Base-by-base conservation (phyloP, 352 stramenopile species). In the Globisporangium sylvaticum region DNA sequence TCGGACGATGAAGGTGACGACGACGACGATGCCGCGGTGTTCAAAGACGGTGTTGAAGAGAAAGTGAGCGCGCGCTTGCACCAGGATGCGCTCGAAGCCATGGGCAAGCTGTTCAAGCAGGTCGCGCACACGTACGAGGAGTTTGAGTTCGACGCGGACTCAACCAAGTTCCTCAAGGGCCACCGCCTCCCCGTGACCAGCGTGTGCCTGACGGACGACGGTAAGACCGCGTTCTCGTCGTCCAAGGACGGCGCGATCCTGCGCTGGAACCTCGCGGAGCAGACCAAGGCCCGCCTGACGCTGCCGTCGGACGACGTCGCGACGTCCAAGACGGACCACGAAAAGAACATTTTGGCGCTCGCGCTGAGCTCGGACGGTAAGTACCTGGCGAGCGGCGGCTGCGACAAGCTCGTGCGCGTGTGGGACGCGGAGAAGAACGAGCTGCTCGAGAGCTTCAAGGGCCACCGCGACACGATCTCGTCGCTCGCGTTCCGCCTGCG, bases 201-300 rank as follows among this genome's bases (percentile, higher is more conserved):
- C 65, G 71, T 98, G 10, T 95, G 89, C 66, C 77, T 98, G 54
- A 80, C 84, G 22, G 81, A 94, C 31, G 91, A 98, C 73, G 91
- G 97, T 58, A 81, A 85, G 63, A 95, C 82, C 2, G 90, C 89
- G 22, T 98, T 96, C 73, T 98, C 92, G 29, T 87, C 87, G 8
- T 81, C 88, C 39, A 98, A 98, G 74, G 95, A 98, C 71, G 96
- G 97, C 60, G 89, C 87, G 20, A 83, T 98, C 48, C 62, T 98
- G 65, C 82, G 84, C 24, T 98, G 93, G 93, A 83, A 90, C 68
- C 68, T 95, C 84, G 77, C 92, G 25, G 64, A 89, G 78, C 69
- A 95, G 70, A 87, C 77, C 62, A 95, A 95, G 70, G 85, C 72
- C 44, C 78, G 81, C 22, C 76, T 96, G 29, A 56, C 69, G 59